Evolutionary conservation across 306 rosid species (phyloP).

Genomic region (Quercus ilex): DNA sequence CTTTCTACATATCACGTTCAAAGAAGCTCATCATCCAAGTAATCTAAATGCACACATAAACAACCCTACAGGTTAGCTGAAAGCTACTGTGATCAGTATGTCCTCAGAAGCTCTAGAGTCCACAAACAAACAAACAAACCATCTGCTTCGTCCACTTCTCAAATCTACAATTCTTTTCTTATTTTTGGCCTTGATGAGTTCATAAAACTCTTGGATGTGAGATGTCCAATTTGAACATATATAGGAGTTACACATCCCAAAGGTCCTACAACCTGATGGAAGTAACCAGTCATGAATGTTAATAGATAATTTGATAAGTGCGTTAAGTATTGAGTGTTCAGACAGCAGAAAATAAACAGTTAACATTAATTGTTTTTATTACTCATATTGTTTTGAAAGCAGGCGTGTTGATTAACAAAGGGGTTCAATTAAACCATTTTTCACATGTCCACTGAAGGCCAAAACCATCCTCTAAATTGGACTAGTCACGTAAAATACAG

Average conservation of each 20-base stretch:
- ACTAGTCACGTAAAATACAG: background rate
- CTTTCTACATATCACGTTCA: conserved; percentile 5
- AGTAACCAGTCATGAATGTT: conserved; percentile 25
- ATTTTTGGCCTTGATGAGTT: conserved; percentile 57
- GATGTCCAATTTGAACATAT: conserved; percentile 81
- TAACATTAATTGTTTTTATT: background rate
- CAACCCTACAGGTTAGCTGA: conserved; percentile 9
- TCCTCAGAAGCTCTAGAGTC: conserved; percentile 55
- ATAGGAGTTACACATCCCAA: conserved; percentile 97
- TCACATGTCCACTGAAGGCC: too few species aligned
- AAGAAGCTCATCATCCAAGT: conserved; percentile 17
- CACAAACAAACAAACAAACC: conserved; percentile 48
- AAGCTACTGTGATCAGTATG: conserved; percentile 38
- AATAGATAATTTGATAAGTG: background rate
- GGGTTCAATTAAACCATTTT: too few species aligned
- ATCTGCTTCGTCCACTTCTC: conserved; percentile 41
- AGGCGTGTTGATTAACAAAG: background rate
- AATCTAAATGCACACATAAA: background rate
- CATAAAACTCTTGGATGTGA: conserved; percentile 74
- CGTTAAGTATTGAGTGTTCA: background rate
- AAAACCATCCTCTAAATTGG: background rate
- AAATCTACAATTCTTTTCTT: conserved; percentile 37
- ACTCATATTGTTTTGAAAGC: background rate
- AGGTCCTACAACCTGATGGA: conserved; percentile 80
- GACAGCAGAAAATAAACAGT: background rate